These are phyloP conservation scores for Helminthosporium solani DNA, from an alignment of 2,329 filamentous ascomycete species.

Conservation along the genomic window DNA sequence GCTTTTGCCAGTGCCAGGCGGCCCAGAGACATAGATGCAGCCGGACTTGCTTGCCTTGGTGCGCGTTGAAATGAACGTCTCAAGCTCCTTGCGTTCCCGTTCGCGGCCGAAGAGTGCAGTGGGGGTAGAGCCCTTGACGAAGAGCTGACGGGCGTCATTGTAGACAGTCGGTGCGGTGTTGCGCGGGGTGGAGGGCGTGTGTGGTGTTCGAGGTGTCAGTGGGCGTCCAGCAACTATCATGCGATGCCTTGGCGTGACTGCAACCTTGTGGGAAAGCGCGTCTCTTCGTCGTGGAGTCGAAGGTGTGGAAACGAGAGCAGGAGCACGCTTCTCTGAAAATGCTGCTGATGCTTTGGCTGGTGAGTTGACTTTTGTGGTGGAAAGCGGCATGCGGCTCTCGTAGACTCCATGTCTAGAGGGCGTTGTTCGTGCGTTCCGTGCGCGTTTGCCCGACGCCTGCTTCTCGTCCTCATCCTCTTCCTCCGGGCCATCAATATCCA, in stretches of 20 bases:
- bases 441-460: conserved; percentile 39
- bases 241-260: conserved; percentile 79
- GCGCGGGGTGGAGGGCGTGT: conserved; percentile 70
- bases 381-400: conserved; percentile 46
- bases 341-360: conserved; percentile 49
- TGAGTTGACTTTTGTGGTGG: conserved; percentile 50
- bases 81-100: conserved; percentile 64
- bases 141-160: conserved; percentile 82
- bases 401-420: conserved; percentile 52
- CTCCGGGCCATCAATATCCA: conserved; percentile 47
- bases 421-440: conserved; percentile 35
- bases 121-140: conserved; percentile 75
- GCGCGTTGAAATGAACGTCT: conserved; percentile 66
- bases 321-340: conserved; percentile 46
- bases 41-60: conserved; percentile 64
- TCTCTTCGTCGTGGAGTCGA: conserved; percentile 77
- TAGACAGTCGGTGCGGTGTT: conserved; percentile 72
- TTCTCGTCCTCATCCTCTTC: conserved; percentile 19
- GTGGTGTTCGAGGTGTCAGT: conserved; percentile 75
- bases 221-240: conserved; percentile 75
- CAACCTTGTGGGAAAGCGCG: conserved; percentile 67
- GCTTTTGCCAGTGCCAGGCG: conserved; percentile 95
- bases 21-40: conserved; percentile 92
- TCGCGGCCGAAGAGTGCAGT: conserved; percentile 78
- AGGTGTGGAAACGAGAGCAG: too few species aligned